phyloP scores from a whole-genome alignment of 768 basidiomycete species.

The Lentinula sp. region DNA sequence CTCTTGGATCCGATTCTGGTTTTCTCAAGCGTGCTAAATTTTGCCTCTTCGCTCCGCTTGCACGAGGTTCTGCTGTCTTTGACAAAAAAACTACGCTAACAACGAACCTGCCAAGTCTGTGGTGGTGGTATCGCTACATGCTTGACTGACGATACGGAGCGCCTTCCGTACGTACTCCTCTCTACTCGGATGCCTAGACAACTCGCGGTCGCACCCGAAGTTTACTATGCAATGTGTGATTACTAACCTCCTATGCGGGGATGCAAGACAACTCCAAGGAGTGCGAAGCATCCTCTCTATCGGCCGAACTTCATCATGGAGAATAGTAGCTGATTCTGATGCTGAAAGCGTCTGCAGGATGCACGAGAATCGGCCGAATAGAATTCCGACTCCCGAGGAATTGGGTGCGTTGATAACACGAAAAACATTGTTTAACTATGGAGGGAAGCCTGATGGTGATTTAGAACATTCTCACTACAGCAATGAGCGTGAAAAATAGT shows the following conservation, averaged over 20 bases:
- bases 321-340: background rate
- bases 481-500: no score
- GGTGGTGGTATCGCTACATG: background rate
- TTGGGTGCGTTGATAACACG: background rate
- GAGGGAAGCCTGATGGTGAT: background rate
- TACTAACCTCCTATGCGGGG: background rate
- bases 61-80: background rate
- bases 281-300: background rate
- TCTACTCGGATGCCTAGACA: background rate
- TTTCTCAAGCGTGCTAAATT: background rate
- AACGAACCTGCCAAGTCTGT: background rate
- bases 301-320: background rate
- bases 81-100: background rate
- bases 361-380: background rate
- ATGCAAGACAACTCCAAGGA: background rate
- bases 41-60: background rate
- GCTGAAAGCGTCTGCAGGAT: background rate
- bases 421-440: background rate
- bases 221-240: background rate
- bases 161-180: background rate
- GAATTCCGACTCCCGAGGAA: background rate
- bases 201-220: background rate
- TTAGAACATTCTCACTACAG: no score
- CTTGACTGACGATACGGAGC: background rate
- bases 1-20: background rate